Conservation (phyloP, 2,329 filamentous ascomycete genomes). For the Scolecobasidium constrictum region DNA sequence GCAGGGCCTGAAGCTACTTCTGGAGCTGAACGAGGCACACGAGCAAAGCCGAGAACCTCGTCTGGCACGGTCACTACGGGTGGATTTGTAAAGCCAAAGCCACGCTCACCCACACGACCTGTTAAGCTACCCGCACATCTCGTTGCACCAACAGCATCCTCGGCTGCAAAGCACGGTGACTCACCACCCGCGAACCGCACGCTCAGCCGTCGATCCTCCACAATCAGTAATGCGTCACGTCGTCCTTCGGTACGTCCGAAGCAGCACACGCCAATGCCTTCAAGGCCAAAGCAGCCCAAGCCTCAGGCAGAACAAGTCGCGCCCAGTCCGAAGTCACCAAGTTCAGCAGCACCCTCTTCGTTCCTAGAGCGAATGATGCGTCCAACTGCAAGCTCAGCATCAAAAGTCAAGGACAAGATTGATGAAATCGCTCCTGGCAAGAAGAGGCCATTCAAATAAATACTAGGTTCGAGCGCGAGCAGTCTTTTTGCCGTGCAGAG, state of each 20-base stretch:
- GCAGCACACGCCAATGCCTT: not conserved
- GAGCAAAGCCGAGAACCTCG: not conserved
- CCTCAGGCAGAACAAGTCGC: conserved; percentile 13
- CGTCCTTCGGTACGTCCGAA: not conserved
- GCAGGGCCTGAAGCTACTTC: not conserved
- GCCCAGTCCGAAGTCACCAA: not conserved
- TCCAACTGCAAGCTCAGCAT: conserved; percentile 58
- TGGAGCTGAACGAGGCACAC: not conserved
- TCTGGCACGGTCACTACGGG: conserved; percentile 11
- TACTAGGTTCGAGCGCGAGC: too few relatives aligned
- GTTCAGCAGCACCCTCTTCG: conserved; percentile 37
- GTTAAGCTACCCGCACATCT: conserved; percentile 56
- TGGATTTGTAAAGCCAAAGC: conserved; percentile 26
- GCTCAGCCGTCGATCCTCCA: conserved; percentile 26
- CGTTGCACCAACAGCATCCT: conserved; percentile 59
- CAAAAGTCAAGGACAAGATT: conserved; percentile 55
- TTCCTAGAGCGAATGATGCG: conserved; percentile 78
- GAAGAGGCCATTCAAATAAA: too few relatives aligned
- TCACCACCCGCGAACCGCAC: conserved; percentile 15
- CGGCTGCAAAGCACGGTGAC: conserved; percentile 48
- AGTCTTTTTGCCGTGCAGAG: too few relatives aligned
- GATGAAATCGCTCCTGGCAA: conserved; percentile 10
- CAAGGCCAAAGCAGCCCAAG: not conserved
- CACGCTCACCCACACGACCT: conserved; percentile 57
- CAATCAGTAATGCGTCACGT: conserved; percentile 18